A percentile compares a stretch with the other conserved stretches of the same genome.
Evolutionary conservation across 2,329 filamentous ascomycete genomes (phyloP).

Genomic region (Trichoderma koningiopsis): DNA sequence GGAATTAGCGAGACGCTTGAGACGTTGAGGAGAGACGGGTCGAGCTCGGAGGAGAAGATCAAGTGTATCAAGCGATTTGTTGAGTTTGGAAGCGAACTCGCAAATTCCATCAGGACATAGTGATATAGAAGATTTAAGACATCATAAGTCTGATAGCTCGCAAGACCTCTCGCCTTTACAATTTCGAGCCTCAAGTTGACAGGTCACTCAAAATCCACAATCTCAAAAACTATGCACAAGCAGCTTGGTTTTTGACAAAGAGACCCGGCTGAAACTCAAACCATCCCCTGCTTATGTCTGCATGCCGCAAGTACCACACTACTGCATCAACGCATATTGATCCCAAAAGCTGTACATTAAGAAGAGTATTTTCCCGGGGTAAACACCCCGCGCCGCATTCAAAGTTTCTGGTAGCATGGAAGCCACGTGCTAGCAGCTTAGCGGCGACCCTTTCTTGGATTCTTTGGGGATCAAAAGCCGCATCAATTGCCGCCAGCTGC

Average conservation of each 20-base stretch:
- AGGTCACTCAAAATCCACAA: too few relatives aligned
- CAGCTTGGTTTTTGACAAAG: too few relatives aligned
- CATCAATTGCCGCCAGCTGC: background rate
- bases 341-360: too few relatives aligned
- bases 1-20: background rate
- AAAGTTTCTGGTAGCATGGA: background rate
- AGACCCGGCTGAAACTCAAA: too few relatives aligned
- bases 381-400: too few relatives aligned
- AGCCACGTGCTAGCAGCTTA: background rate
- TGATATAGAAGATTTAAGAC: background rate
- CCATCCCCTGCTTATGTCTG: too few relatives aligned
- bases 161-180: too few relatives aligned
- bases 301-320: too few relatives aligned
- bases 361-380: too few relatives aligned
- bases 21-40: background rate
- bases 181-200: too few relatives aligned
- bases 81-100: background rate
- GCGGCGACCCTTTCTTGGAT: background rate
- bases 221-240: too few relatives aligned
- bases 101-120: background rate
- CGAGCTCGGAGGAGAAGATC: background rate
- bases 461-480: background rate
- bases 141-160: background rate
- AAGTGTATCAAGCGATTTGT: background rate
- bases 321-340: background rate